Base-by-base conservation (phyloP, 257 asterid genomes). In the Gentiana dahurica region DNA sequence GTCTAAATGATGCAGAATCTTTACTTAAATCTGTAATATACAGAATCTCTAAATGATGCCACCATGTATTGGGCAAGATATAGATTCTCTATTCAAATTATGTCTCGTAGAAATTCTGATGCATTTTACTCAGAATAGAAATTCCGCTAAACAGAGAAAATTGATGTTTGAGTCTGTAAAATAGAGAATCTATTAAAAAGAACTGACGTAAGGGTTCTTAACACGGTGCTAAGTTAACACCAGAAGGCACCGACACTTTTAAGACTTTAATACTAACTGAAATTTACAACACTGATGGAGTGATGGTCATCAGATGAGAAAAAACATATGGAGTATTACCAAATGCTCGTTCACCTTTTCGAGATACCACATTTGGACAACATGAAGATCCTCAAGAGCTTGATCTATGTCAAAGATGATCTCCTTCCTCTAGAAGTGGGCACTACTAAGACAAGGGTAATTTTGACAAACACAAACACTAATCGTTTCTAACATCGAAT, bases 291-390 rank as follows among this genome's bases (percentile, higher is more conserved):
- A 15, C 24, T 15, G 24, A 15, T 66, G 73, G 32, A 34, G n/a
- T 5, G 8, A 11, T 24, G 33, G 38, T 54, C 3, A 24, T 63
- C 83, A 88, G 95, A 61, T 62, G 85, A 75, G 60, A 81, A 68
- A 80, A 81, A 60, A 55, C 83, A 79, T 4, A 37, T n/a, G 2
- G 94, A 89, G 38, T 76, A 79, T 79, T 81, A 58, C 7, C 73
- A 75, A 12, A 75, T 72, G 68, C 75, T 89, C 24, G 67, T 74
- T 55, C 80, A 66, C 65, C 65, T 81, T 43, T 83, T 86, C 36
- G 83, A 65, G 37, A 64, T 80, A 7, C 61, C 84, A 3, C 95
- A 89, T 69, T 12, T 61, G 36, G 92, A 89, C 80, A 89, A 83
- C 82, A 79, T 81, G 73, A 81, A 68, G 67, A 51, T 79, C 57